Conservation (phyloP, 1,284 basidiomycete species). For the Ganoderma lingzhi region DNA sequence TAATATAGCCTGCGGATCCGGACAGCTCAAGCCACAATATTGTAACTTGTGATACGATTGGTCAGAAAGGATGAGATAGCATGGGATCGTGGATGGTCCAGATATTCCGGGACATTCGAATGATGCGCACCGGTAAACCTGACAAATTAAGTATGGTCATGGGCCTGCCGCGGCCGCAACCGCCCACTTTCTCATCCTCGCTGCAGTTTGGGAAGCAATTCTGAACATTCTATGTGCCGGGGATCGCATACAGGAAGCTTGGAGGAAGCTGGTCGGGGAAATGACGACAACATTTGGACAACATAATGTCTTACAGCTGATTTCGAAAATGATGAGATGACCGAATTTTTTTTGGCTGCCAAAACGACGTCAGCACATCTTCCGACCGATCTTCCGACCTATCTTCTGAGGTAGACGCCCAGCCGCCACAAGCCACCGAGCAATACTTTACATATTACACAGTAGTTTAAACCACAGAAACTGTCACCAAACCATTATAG, state of each 20-base stretch:
- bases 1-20: neutral
- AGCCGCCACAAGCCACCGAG: too few species aligned
- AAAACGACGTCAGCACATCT: too few species aligned
- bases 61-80: conserved; percentile 13
- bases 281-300: too few species aligned
- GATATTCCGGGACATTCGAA: conserved; percentile 8
- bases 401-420: too few species aligned
- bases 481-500: too few species aligned
- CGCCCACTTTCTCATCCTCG: conserved; percentile 3
- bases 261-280: neutral
- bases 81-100: conserved; percentile 4
- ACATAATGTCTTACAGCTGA: neutral
- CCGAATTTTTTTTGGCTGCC: too few species aligned
- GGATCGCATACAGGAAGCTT: neutral
- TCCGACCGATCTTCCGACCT: too few species aligned
- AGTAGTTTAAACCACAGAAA: too few species aligned
- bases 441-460: too few species aligned
- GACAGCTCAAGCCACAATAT: neutral
- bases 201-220: neutral
- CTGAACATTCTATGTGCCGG: neutral
- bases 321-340: too few species aligned
- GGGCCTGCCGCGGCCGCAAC: conserved; percentile 1
- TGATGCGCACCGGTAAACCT: conserved; percentile 6
- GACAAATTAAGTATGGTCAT: conserved; percentile 5
- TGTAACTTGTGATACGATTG: conserved; percentile 3